Evolutionary conservation across 805 yeast species (phyloP).

Genomic region (Pichia insulana): DNA sequence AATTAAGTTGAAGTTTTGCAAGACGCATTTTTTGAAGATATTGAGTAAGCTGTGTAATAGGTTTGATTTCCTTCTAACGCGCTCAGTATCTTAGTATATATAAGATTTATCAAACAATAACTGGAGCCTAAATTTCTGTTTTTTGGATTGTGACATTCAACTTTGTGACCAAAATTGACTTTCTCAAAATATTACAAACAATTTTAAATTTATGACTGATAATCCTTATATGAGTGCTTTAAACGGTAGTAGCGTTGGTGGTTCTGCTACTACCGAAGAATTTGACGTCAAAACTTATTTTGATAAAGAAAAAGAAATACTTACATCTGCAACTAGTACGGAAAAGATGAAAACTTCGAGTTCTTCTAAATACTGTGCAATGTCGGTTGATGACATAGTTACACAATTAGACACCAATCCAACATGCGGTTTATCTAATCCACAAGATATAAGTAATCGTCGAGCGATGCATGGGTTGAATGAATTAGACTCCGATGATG

Average conservation of each 20-base stretch:
- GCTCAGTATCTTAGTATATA: no score
- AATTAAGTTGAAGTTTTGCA: no score
- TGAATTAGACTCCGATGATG: constrained; percentile 69
- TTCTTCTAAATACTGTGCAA: constrained; percentile 54
- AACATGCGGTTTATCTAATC: constrained; percentile 51
- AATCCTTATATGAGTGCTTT: constrained; percentile 12
- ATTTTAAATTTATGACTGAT: constrained; percentile 9
- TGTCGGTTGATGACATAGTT: constrained; percentile 59
- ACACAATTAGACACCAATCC: constrained; percentile 53
- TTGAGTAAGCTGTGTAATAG: no score
- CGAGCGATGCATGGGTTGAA: constrained; percentile 72
- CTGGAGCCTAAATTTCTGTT: no score
- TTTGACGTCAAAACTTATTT: constrained; percentile 3
- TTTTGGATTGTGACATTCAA: no score
- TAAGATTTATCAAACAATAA: no score
- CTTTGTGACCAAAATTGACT: no score
- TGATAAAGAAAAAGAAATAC: constrained; percentile 9
- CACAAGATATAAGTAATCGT: constrained; percentile 65
- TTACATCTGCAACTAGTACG: constrained; percentile 11
- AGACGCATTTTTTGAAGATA: no score
- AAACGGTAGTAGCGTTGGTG: constrained; percentile 1
- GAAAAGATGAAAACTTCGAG: constrained; percentile 15
- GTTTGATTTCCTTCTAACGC: no score
- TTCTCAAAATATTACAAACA: background rate
- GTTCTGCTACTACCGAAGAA: constrained; percentile 8